Conservation (phyloP, 257 asterid genomes). For the Cordia subcordata region DNA sequence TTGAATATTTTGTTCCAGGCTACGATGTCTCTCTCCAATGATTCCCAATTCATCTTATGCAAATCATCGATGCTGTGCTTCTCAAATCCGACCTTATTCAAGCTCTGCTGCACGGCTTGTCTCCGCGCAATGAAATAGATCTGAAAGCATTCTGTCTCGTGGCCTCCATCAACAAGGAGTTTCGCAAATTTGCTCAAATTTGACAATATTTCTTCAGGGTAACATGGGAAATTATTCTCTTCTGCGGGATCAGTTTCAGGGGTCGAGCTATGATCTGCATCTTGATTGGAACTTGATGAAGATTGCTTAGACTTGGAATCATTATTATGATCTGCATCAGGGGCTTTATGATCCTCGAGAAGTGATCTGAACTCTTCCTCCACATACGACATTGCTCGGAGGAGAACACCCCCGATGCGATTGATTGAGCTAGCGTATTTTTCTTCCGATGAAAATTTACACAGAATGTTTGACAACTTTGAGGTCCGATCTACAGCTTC, state of each 20-base stretch:
- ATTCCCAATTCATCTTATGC: conserved; percentile 68
- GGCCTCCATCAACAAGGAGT: conserved; percentile 54
- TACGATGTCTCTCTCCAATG: conserved; percentile 62
- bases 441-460: conserved; percentile 37
- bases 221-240: conserved; percentile 31
- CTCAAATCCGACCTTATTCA: conserved; percentile 53
- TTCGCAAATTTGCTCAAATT: conserved; percentile 33
- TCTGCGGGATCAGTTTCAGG: conserved; percentile 19
- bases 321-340: conserved; percentile 11
- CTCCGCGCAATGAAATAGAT: conserved; percentile 51
- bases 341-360: conserved; percentile 31
- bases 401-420: conserved; percentile 52
- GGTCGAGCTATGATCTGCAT: conserved; percentile 14
- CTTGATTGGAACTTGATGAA: conserved; percentile 14
- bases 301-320: conserved; percentile 16
- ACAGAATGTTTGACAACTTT: conserved; percentile 31
- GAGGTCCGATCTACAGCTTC: conserved; percentile 36
- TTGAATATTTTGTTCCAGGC: conserved; percentile 56
- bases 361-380: conserved; percentile 70
- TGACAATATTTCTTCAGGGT: conserved; percentile 36
- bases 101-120: conserved; percentile 52
- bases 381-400: conserved; percentile 61
- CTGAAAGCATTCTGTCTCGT: conserved; percentile 64
- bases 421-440: conserved; percentile 58
- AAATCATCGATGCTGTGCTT: conserved; percentile 74